These are phyloP conservation scores for Rhodotorula sp. DNA, from an alignment of 1,284 basidiomycete genomes.

Conservation along the genomic window DNA sequence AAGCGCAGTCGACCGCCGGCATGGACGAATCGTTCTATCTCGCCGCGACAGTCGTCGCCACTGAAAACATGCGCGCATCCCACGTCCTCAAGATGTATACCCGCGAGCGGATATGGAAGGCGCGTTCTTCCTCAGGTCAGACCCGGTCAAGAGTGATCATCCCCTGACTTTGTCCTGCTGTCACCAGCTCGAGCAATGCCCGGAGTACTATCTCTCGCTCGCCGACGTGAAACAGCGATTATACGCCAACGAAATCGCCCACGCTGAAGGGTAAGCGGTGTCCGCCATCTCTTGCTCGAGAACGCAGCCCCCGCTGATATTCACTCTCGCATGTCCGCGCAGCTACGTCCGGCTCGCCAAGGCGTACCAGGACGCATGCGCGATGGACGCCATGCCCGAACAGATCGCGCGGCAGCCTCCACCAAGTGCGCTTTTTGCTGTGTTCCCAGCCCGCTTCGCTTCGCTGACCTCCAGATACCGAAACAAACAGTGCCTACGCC, in stretches of 20 bases:
- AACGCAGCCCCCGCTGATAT: neutral
- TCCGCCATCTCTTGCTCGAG: neutral
- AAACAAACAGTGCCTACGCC: conserved; percentile 20
- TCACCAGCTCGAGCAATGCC: conserved; percentile 35
- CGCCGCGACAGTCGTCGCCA: conserved; percentile 28
- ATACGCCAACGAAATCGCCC: conserved; percentile 29
- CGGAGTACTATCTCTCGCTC: conserved; percentile 31
- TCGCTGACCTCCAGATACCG: neutral
- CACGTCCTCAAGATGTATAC: conserved; percentile 36
- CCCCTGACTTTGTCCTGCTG: neutral
- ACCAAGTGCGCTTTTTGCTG: conserved; percentile 11
- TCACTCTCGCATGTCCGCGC: neutral
- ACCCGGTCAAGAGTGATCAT: neutral
- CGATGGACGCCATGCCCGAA: conserved; percentile 37
- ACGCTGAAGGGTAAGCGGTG: conserved; percentile 29
- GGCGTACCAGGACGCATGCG: conserved; percentile 31
- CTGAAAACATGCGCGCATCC: conserved; percentile 36
- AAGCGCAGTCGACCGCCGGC: conserved; percentile 14
- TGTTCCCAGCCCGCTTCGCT: neutral
- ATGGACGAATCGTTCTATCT: conserved; percentile 33
- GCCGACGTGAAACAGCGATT: conserved; percentile 25
- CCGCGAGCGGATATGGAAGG: conserved; percentile 37
- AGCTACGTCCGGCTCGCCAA: conserved; percentile 32
- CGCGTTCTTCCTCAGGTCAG: neutral
- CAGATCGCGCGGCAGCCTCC: conserved; percentile 18